Conservation (phyloP, 1,284 basidiomycete species). For the Pholiota adiposa region DNA sequence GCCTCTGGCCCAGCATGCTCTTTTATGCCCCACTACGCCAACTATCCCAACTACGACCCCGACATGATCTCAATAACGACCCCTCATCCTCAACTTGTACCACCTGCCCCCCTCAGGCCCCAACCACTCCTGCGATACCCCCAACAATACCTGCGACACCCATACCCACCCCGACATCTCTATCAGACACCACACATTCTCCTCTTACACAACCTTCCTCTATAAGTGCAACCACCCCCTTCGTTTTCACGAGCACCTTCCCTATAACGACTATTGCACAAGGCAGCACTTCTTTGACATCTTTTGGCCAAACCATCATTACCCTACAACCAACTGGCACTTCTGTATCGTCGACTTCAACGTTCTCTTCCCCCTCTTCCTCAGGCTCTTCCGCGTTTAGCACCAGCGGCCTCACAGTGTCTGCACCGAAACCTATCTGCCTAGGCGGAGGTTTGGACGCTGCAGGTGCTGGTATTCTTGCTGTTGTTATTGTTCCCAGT, state of each 20-base stretch:
- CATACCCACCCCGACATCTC: constrained; percentile 11
- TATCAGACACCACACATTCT: not conserved
- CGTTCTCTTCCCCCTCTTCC: constrained; percentile 27
- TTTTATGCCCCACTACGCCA: constrained; percentile 9
- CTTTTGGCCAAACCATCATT: constrained; percentile 43
- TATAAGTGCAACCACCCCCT: constrained; percentile 11
- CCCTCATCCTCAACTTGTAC: constrained; percentile 11
- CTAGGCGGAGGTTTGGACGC: constrained; percentile 68
- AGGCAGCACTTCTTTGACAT: constrained; percentile 47
- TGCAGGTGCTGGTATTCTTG: constrained; percentile 63
- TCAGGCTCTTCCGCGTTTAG: constrained; percentile 30
- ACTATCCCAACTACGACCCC: constrained; percentile 20
- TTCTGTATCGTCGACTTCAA: constrained; percentile 18
- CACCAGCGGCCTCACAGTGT: constrained; percentile 28
- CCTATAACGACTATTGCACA: constrained; percentile 42
- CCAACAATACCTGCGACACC: constrained; percentile 15
- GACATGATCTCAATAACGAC: constrained; percentile 17
- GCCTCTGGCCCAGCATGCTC: constrained; percentile 3
- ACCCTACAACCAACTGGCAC: constrained; percentile 24
- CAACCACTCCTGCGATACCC: constrained; percentile 16
- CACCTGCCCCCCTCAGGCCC: constrained; percentile 4
- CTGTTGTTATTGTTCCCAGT: constrained; percentile 59
- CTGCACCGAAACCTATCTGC: constrained; percentile 48
- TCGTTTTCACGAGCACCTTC: constrained; percentile 38
- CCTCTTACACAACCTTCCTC: not conserved